Conservation (phyloP, 2,329 filamentous ascomycete species). For the Colletotrichum scovillei region DNA sequence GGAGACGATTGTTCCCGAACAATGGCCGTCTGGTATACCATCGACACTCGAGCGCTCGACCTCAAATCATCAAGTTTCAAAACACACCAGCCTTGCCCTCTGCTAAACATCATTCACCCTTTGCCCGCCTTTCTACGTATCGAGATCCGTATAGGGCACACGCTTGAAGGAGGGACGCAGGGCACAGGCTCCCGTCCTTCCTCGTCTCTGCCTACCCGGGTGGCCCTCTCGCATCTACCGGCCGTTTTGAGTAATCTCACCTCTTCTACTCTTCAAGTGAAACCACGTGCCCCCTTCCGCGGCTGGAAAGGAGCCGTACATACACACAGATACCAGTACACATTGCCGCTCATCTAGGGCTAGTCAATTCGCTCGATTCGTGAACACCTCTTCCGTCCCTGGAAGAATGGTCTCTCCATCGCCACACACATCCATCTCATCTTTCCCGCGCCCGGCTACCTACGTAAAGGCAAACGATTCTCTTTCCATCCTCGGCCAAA, state of each 20-base stretch:
- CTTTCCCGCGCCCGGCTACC: not conserved
- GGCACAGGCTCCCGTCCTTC: constrained; percentile 19
- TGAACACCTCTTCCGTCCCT: not conserved
- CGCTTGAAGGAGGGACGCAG: not conserved
- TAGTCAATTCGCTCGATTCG: not conserved
- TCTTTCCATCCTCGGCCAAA: not conserved
- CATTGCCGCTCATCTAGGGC: not conserved
- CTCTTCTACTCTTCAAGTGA: not conserved
- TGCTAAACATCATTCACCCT: not conserved
- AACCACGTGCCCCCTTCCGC: constrained; percentile 17
- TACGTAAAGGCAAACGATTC: not conserved
- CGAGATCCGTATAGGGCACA: not conserved
- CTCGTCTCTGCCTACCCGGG: not conserved
- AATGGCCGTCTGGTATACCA: not conserved
- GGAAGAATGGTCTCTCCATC: not conserved
- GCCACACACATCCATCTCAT: not conserved
- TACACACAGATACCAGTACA: not conserved
- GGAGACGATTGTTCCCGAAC: not conserved
- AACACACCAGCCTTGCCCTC: not conserved
- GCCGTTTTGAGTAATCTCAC: constrained; percentile 5
- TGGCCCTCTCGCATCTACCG: constrained; percentile 3
- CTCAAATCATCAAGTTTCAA: constrained; percentile 16
- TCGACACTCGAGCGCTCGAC: not conserved
- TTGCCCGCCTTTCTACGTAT: not conserved
- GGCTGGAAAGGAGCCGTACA: constrained; percentile 9